A percentile compares a stretch with the other conserved stretches of the same genome.
Evolutionary conservation across 2,329 filamentous ascomycete genomes (phyloP).

Genomic region (Eutypa lata): DNA sequence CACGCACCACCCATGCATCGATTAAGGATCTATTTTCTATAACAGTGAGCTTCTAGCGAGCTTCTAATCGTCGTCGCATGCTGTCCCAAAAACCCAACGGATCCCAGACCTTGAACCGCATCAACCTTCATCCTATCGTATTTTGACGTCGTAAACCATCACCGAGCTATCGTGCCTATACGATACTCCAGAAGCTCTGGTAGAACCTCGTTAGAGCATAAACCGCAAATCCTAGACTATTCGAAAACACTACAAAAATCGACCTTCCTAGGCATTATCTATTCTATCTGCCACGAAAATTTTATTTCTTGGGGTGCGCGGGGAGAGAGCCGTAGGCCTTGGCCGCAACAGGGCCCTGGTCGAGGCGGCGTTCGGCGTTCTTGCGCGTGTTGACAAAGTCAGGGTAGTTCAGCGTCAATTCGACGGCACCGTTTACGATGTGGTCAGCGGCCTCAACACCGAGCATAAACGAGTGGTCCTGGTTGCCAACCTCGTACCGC

Average conservation of each 20-base stretch:
- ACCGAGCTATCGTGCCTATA: not conserved
- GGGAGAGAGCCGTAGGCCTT: conserved; percentile 11
- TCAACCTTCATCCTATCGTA: not conserved
- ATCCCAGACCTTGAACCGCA: not conserved
- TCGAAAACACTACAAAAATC: not conserved
- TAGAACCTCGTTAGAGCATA: not conserved
- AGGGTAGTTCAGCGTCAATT: conserved; percentile 93
- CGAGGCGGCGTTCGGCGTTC: conserved; percentile 64
- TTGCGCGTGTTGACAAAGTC: conserved; percentile 84
- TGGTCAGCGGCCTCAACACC: conserved; percentile 91
- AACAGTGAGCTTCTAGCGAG: not conserved
- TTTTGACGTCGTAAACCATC: not conserved
- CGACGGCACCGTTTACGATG: conserved; percentile 83
- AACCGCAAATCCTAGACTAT: not conserved
- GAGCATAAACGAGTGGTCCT: conserved; percentile 97
- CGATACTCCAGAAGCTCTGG: conserved; percentile 15
- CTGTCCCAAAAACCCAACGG: not conserved
- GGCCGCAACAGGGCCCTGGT: conserved; percentile 37
- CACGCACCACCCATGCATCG: not conserved
- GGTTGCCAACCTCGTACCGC: conserved; percentile 94
- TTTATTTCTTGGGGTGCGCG: too few relatives aligned
- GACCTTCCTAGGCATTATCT: conserved; percentile 15
- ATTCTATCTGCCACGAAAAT: not conserved
- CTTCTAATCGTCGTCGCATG: not conserved
- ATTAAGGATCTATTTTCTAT: not conserved